These are phyloP conservation scores for Phytophthora meadii DNA, from an alignment of 352 stramenopile species.

Conservation along the genomic window DNA sequence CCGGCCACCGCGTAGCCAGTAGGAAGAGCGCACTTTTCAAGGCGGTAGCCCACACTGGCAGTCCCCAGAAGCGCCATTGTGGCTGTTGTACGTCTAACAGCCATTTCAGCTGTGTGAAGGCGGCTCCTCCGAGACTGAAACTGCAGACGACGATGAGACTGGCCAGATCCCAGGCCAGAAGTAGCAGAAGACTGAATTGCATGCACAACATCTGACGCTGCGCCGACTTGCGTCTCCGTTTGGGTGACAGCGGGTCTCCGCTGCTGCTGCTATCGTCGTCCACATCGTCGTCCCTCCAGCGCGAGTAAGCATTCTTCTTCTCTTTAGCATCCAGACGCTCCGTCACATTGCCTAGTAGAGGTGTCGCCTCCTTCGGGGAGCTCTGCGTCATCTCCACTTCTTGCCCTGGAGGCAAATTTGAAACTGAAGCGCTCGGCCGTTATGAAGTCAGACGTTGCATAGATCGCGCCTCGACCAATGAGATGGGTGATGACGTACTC, in stretches of 20 bases:
- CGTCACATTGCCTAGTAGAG: slow-evolving; percentile 39
- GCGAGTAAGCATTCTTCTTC: slow-evolving; percentile 55
- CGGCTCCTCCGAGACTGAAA: slow-evolving; percentile 52
- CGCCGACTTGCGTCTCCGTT: slow-evolving; percentile 32
- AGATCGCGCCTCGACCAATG: slow-evolving; percentile 10
- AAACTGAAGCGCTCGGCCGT: slow-evolving; percentile 23
- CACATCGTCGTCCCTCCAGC: slow-evolving; percentile 57
- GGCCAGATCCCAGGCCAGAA: slow-evolving; percentile 60
- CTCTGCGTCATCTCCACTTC: slow-evolving; percentile 14
- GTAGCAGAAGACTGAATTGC: slow-evolving; percentile 70
- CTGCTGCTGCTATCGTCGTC: slow-evolving; percentile 15
- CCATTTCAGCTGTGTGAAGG: slow-evolving; percentile 52
- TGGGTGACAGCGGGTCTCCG: slow-evolving; percentile 16
- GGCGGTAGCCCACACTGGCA: slow-evolving; percentile 69
- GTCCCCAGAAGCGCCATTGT: slow-evolving; percentile 79
- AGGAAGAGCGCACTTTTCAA: slow-evolving; percentile 70
- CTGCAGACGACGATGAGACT: slow-evolving; percentile 59
- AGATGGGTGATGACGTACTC: slow-evolving; percentile 15
- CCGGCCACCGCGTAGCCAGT: slow-evolving; percentile 57
- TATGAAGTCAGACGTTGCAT: slow-evolving; percentile 6
- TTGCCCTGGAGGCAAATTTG: background rate
- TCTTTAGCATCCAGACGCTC: slow-evolving; percentile 23
- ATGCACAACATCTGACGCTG: slow-evolving; percentile 70
- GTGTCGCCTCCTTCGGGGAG: slow-evolving; percentile 39
- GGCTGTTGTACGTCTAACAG: slow-evolving; percentile 49